Base-by-base conservation (phyloP, 768 basidiomycete genomes). In the Boletus sp. region DNA sequence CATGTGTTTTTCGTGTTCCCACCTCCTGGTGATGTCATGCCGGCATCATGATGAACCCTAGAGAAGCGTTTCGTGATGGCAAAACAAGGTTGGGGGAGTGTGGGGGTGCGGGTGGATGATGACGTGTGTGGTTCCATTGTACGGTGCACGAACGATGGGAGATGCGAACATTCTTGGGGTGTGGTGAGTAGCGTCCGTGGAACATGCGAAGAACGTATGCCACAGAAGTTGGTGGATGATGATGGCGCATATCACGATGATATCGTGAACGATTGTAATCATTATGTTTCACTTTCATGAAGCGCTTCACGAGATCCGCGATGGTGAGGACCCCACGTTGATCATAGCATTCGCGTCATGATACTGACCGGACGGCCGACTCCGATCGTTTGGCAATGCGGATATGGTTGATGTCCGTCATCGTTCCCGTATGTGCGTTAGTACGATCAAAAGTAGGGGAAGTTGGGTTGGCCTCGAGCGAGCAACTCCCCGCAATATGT, bases 181-280 rank as follows among this genome's bases (percentile, higher is more conserved):
- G 45, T 55, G 47, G 63, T 17, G 50, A 3, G 24, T 49, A 47
- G 29, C 45, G 24, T 32, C 35, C 28, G 41, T 48, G 42, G 53
- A 54, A 67, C 61, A 61, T 62, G 66, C 65, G 56, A 55, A 35
- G 44, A 55, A 49, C 36, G 41, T 54, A 67, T 50, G 61, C 56
- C 32, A 50, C n/a, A 50, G 42, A 48, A 20, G 40, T 47, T 14
- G 32, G 17, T 37, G 33, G 45, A 41, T 24, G 30, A 18, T 45
- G 44, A 47, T 45, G 32, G 11, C 42, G n/a, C 18, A 49, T 28
- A 29, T 24, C 37, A 10, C n/a, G 5, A 24, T 33, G 18, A 47
- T 49, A 44, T 50, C 35, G 29, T 30, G 46, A 24, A 47, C 9
- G 46, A 11, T 20, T 14, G 29, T 17, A 29, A 47, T 0, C 29